Evolutionary conservation across 1,139 yeast genomes (phyloP).

Genomic region (Blastobotrys ciferrii): DNA sequence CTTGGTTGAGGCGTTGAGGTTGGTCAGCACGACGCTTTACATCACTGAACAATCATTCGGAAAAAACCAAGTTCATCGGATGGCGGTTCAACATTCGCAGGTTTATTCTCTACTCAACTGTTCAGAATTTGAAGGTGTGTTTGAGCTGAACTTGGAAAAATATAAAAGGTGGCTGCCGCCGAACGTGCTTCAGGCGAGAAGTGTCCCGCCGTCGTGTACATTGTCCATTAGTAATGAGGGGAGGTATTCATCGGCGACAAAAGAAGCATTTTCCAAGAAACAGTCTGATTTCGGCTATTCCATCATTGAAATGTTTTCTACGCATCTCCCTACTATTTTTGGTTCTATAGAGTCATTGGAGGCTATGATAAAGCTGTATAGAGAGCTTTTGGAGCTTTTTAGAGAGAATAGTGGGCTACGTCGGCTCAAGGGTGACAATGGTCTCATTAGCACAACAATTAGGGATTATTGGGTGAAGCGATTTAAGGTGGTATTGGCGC

Average conservation of each 20-base stretch:
- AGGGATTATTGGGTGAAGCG: constrained; percentile 23
- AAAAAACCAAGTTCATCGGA: constrained; percentile 24
- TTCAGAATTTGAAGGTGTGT: constrained; percentile 25
- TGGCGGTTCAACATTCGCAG: constrained; percentile 21
- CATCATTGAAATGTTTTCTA: constrained; percentile 15
- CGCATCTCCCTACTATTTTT: constrained; percentile 19
- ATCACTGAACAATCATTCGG: constrained; percentile 25
- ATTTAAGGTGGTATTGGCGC: constrained; percentile 19
- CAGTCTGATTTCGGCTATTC: constrained; percentile 19
- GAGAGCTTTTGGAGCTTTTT: constrained; percentile 21
- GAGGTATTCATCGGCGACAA: constrained; percentile 17
- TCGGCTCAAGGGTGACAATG: constrained; percentile 12
- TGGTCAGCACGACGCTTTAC: constrained; percentile 24
- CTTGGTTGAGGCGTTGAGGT: constrained; percentile 17
- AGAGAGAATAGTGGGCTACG: constrained; percentile 24
- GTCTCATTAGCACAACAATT: constrained; percentile 22
- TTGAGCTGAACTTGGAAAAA: constrained; percentile 55
- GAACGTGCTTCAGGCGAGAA: constrained; percentile 68
- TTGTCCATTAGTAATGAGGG: constrained; percentile 17
- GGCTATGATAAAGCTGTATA: constrained; percentile 24
- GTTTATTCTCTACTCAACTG: constrained; percentile 26
- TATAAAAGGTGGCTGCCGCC: constrained; percentile 77
- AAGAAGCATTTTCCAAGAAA: constrained; percentile 11
- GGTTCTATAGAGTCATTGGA: constrained; percentile 16
- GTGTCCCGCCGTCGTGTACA: constrained; percentile 23